A percentile compares a stretch with the other conserved stretches of the same genome.
Conservation (phyloP, 1,284 basidiomycete species). For the Ganoderma lingzhi region DNA sequence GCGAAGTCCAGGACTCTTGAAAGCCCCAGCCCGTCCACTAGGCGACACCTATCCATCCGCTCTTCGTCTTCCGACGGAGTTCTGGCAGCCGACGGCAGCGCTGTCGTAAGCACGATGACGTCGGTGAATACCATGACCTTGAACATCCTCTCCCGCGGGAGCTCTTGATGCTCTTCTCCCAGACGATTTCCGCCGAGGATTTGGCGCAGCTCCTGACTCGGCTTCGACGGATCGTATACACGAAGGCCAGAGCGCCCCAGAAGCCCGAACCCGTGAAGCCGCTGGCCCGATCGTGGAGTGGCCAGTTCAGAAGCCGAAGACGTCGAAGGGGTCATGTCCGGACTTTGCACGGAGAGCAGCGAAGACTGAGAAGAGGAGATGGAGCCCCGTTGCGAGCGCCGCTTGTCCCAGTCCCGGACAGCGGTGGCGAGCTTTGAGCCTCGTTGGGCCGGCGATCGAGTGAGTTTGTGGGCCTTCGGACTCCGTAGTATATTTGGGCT, state of each 20-base stretch:
- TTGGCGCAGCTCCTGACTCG: constrained; percentile 1
- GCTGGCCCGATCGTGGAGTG: constrained; percentile 28
- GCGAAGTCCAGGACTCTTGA: constrained; percentile 60
- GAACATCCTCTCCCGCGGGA: constrained; percentile 26
- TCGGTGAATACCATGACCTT: constrained; percentile 64
- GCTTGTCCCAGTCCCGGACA: constrained; percentile 50
- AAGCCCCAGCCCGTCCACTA: constrained; percentile 62
- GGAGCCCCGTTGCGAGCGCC: constrained; percentile 55
- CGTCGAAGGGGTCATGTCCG: constrained; percentile 31
- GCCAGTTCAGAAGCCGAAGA: constrained; percentile 32
- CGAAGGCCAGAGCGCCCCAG: constrained; percentile 10
- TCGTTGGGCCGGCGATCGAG: constrained; percentile 14
- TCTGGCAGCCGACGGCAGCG: constrained; percentile 30
- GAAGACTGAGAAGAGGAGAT: constrained; percentile 55
- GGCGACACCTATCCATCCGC: constrained; percentile 46
- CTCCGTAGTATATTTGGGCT: background rate
- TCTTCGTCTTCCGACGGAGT: constrained; percentile 43
- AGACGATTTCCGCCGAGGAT: constrained; percentile 9
- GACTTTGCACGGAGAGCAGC: constrained; percentile 40
- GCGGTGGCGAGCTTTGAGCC: constrained; percentile 49
- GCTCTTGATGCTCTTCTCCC: background rate
- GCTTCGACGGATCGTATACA: background rate
- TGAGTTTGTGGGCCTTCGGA: background rate
- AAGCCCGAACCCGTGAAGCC: constrained; percentile 12
- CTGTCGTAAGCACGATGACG: constrained; percentile 50